A percentile compares a stretch with the other conserved stretches of the same genome.
Conservation (phyloP, 345 rosid genomes). For the Limnanthes douglasii region DNA sequence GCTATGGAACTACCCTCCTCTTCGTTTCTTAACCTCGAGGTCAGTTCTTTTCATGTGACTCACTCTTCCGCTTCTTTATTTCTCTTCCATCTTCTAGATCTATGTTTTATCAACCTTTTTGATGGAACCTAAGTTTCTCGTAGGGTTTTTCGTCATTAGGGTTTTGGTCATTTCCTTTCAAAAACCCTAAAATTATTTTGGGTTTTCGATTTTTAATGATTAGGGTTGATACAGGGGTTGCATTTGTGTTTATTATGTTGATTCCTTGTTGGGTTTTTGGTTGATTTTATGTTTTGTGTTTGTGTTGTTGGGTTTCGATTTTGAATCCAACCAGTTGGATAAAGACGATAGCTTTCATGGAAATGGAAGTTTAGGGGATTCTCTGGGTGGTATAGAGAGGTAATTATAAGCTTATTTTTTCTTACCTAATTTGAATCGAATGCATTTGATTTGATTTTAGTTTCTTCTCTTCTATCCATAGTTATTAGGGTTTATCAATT, state of each 20-base stretch:
- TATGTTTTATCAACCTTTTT: constrained; percentile 1
- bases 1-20: constrained; percentile 1
- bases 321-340: constrained; percentile 20
- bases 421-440: constrained; percentile 8
- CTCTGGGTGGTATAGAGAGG: constrained; percentile 46
- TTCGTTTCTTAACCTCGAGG: constrained; percentile 21
- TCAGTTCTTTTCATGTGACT: constrained; percentile 14
- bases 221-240: constrained; percentile 52
- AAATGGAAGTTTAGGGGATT: constrained; percentile 58
- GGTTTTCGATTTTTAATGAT: constrained; percentile 21
- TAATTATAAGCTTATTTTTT: constrained; percentile 15
- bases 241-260: constrained; percentile 16
- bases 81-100: constrained; percentile 2
- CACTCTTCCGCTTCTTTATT: constrained; percentile 22
- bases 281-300: constrained; percentile 12
- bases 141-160: constrained; percentile 10
- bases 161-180: background rate
- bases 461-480: too few species aligned
- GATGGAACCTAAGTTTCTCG: too few species aligned
- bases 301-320: constrained; percentile 2
- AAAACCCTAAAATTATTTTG: constrained; percentile 50
- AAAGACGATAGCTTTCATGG: constrained; percentile 38
- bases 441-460: too few species aligned
- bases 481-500: too few species aligned
- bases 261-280: constrained; percentile 8